Evolutionary conservation across 345 rosid genomes (phyloP).

Genomic region (Eutrema heterophyllum): DNA sequence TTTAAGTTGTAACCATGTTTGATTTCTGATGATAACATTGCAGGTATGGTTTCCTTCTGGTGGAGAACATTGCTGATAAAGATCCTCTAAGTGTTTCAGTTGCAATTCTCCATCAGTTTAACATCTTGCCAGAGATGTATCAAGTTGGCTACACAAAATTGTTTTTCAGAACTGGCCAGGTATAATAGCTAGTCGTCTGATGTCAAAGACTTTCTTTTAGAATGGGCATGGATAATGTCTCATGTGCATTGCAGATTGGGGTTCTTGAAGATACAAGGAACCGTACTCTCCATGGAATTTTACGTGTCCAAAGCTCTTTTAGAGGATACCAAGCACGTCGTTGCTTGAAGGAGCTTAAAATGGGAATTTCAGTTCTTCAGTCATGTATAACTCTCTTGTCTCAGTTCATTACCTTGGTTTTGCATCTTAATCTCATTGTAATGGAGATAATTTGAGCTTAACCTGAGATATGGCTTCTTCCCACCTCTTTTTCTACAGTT

Average conservation of each 20-base stretch:
- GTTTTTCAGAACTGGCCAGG: constrained; percentile 99
- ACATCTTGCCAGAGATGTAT: constrained; percentile 96
- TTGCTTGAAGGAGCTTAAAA: constrained; percentile 53
- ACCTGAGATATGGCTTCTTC: constrained; percentile 12
- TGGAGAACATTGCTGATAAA: constrained; percentile 70
- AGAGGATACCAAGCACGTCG: constrained; percentile 88
- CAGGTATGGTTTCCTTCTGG: constrained; percentile 96
- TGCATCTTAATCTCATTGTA: constrained; percentile 3
- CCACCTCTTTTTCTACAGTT: constrained; percentile 46
- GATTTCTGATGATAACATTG: constrained; percentile 18
- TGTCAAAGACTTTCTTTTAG: neutral
- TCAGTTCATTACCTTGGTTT: neutral
- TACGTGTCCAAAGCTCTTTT: constrained; percentile 92
- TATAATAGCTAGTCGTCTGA: constrained; percentile 22
- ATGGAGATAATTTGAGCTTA: neutral
- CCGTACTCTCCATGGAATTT: constrained; percentile 91
- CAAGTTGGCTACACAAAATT: constrained; percentile 98
- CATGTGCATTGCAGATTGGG: constrained; percentile 66
- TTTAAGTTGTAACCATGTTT: neutral
- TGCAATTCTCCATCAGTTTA: constrained; percentile 97
- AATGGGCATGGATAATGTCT: neutral
- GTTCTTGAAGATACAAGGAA: constrained; percentile 96
- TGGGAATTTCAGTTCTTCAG: constrained; percentile 62
- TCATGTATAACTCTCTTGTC: constrained; percentile 55
- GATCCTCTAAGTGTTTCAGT: constrained; percentile 96